Percentiles rank a stretch among this genome's conserved stretches.
phyloP scores from a whole-genome alignment of 192 early-diverging fungal species.

The Linnemannia elongata region DNA sequence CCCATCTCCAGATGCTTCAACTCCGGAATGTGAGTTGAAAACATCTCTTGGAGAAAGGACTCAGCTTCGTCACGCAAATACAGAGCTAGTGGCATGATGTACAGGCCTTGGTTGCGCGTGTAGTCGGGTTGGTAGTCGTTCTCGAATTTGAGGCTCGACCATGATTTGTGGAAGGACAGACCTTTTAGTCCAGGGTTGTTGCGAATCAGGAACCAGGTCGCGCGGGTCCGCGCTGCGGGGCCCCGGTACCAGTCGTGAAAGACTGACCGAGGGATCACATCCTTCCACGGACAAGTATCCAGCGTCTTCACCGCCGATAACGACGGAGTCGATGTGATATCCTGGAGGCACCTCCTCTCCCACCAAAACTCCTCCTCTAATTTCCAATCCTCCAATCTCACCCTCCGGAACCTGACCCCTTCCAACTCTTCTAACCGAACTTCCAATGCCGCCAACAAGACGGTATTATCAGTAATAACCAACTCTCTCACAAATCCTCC shows the following conservation, averaged over 20 bases:
- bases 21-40: neutral
- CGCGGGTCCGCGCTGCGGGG: neutral
- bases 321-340: neutral
- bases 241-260: neutral
- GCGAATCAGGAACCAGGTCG: neutral
- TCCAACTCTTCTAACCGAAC: no score
- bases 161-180: neutral
- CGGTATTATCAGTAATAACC: no score
- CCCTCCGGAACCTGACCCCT: no score
- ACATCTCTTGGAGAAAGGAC: neutral
- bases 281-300: neutral
- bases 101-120: neutral
- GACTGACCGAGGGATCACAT: neutral
- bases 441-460: no score
- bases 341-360: no score
- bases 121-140: no score
- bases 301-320: neutral
- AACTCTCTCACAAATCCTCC: no score
- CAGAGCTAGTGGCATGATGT: no score
- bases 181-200: neutral
- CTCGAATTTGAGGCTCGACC: neutral
- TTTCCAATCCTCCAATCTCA: no score
- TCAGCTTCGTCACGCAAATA: neutral
- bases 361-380: no score
- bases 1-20: neutral